phyloP scores from a whole-genome alignment of 257 asterid genomes.

The Prunella vulgaris region DNA sequence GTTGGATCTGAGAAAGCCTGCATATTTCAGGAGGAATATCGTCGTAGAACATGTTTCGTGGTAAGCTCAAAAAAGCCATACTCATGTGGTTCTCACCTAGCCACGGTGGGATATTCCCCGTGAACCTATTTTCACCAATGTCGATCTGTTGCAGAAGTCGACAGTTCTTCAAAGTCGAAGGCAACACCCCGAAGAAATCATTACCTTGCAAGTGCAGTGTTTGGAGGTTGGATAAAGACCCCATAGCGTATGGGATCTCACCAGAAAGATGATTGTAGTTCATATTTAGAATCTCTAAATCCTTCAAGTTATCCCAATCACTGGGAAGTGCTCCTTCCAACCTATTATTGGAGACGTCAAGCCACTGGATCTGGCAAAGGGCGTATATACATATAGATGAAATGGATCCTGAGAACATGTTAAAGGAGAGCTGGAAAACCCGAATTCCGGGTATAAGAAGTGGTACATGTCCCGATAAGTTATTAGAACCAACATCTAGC shows the following conservation, averaged over 20 bases:
- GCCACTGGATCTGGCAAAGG: background rate
- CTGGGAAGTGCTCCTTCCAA: conserved; percentile 9
- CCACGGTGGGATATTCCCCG: conserved; percentile 21
- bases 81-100: too few relatives aligned
- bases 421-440: conserved; percentile 8
- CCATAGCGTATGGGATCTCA: conserved; percentile 8
- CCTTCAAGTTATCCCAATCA: conserved; percentile 26
- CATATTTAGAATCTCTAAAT: conserved; percentile 15
- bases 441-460: background rate
- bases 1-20: background rate
- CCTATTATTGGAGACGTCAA: conserved; percentile 27
- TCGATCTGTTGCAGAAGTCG: background rate
- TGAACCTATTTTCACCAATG: conserved; percentile 13
- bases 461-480: conserved; percentile 24
- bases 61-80: conserved; percentile 18
- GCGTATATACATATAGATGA: conserved; percentile 8
- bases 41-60: conserved; percentile 26
- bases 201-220: background rate
- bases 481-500: conserved; percentile 28
- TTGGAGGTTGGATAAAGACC: background rate
- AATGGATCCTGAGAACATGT: conserved; percentile 28
- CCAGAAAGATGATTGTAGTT: conserved; percentile 18
- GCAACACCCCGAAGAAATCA: conserved; percentile 6
- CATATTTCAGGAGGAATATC: background rate
- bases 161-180: conserved; percentile 4